phyloP scores from a whole-genome alignment of 768 basidiomycete genomes.

The Amanita jacksonii region DNA sequence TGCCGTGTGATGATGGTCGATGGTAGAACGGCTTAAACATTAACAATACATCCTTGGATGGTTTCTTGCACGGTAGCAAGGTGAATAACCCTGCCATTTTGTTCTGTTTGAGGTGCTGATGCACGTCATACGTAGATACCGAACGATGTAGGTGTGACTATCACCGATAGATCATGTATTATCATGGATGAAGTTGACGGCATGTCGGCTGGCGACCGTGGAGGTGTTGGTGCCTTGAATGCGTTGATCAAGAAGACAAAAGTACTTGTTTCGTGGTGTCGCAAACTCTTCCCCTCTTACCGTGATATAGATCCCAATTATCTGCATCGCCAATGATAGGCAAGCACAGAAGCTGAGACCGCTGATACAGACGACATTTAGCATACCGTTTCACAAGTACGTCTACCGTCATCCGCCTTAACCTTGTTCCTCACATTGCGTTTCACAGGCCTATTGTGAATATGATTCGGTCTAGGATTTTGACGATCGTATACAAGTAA shows the following conservation, averaged over 20 bases:
- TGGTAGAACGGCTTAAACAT: slow-evolving; percentile 86
- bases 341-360: slow-evolving; percentile 89
- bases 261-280: slow-evolving; percentile 26
- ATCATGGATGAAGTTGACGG: slow-evolving; percentile 99
- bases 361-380: slow-evolving; percentile 58
- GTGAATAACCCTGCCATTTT: slow-evolving; percentile 21
- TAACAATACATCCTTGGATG: slow-evolving; percentile 81
- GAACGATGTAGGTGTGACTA: slow-evolving; percentile 59
- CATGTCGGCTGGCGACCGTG: slow-evolving; percentile 96
- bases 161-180: slow-evolving; percentile 75
- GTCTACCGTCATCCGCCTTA: slow-evolving; percentile 12
- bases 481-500: slow-evolving; percentile 85
- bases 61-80: slow-evolving; percentile 58
- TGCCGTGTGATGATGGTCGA: neutral
- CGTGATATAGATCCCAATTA: slow-evolving; percentile 79
- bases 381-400: slow-evolving; percentile 70
- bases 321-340: slow-evolving; percentile 93
- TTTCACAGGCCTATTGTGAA: slow-evolving; percentile 59
- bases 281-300: neutral
- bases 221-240: slow-evolving; percentile 91
- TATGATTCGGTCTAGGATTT: slow-evolving; percentile 75
- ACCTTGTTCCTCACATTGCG: slow-evolving; percentile 7
- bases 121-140: too few species aligned
- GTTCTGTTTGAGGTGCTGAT: neutral
- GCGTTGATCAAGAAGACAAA: slow-evolving; percentile 89